Percentiles rank a stretch among this genome's conserved stretches.
Conservation (phyloP, 495 filamentous ascomycete species). For the Penicillium longicatenatum region DNA sequence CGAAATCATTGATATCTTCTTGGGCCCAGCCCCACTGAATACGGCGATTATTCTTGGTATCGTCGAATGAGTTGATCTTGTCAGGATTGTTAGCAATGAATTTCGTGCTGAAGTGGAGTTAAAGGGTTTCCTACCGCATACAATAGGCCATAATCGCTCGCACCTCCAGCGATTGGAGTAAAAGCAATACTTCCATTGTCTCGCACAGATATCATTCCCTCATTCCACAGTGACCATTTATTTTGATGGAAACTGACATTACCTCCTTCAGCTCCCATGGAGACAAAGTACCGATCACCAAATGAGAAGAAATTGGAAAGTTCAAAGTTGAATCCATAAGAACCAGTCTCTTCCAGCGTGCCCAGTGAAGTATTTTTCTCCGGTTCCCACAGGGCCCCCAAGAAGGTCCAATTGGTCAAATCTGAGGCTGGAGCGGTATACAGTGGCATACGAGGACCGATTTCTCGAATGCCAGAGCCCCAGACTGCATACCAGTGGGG, state of each 20-base stretch:
- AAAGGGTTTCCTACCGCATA: slow-evolving; percentile 14
- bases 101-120: too few relatives aligned
- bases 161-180: slow-evolving; percentile 17
- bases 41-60: slow-evolving; percentile 22
- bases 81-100: not conserved
- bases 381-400: slow-evolving; percentile 21
- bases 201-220: slow-evolving; percentile 17
- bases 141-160: slow-evolving; percentile 17
- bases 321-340: slow-evolving; percentile 22
- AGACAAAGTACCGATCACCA: slow-evolving; percentile 19
- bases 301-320: slow-evolving; percentile 23
- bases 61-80: slow-evolving; percentile 17
- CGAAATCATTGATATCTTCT: slow-evolving; percentile 20
- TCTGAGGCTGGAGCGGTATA: slow-evolving; percentile 18
- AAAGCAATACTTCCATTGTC: slow-evolving; percentile 20
- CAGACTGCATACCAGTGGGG: slow-evolving; percentile 22
- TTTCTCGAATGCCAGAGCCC: slow-evolving; percentile 18
- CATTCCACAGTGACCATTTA: slow-evolving; percentile 22
- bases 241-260: slow-evolving; percentile 19
- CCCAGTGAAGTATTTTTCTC: slow-evolving; percentile 18
- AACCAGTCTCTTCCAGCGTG: slow-evolving; percentile 14
- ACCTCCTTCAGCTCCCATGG: slow-evolving; percentile 22
- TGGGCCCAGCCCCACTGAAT: slow-evolving; percentile 23
- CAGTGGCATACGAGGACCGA: slow-evolving; percentile 21
- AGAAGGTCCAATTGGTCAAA: slow-evolving; percentile 21